Conservation (phyloP, 805 yeast genomes). For the Kuraishia floccosa region DNA sequence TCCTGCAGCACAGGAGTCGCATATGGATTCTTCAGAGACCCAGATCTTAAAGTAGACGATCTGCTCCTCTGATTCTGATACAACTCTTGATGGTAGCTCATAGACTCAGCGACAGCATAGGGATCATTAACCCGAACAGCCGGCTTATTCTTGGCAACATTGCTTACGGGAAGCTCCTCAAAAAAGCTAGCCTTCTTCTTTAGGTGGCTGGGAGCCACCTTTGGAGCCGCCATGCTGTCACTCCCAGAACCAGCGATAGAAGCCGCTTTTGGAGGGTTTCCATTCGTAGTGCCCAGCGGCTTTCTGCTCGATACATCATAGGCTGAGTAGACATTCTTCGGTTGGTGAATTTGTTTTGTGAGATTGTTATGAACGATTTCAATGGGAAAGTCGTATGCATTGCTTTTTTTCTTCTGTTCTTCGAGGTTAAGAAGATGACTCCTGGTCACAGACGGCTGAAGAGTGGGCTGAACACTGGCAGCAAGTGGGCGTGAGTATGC, state of each 20-base stretch:
- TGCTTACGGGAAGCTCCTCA: slow-evolving; percentile 1
- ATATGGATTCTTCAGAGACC: too few species aligned
- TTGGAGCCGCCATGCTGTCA: not conserved
- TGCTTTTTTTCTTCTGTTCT: slow-evolving; percentile 48
- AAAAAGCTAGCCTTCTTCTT: not conserved
- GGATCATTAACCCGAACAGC: too few species aligned
- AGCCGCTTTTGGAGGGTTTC: not conserved
- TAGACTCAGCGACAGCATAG: too few species aligned
- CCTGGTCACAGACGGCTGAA: too few species aligned
- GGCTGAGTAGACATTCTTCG: too few species aligned
- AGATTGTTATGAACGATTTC: slow-evolving; percentile 37
- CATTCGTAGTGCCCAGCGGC: not conserved
- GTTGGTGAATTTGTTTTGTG: too few species aligned
- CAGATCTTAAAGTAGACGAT: too few species aligned
- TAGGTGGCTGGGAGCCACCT: slow-evolving; percentile 1
- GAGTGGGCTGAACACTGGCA: not conserved
- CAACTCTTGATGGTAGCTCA: too few species aligned
- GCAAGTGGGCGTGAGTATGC: not conserved
- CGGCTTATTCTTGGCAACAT: too few species aligned
- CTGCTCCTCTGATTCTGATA: too few species aligned
- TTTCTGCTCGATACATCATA: too few species aligned
- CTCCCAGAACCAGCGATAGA: not conserved
- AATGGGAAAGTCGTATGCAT: slow-evolving; percentile 68
- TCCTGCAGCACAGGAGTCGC: too few species aligned
- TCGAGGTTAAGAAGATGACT: slow-evolving; percentile 22